Base-by-base conservation (phyloP, 441 rosid genomes). In the Pelargonium fulgidum region DNA sequence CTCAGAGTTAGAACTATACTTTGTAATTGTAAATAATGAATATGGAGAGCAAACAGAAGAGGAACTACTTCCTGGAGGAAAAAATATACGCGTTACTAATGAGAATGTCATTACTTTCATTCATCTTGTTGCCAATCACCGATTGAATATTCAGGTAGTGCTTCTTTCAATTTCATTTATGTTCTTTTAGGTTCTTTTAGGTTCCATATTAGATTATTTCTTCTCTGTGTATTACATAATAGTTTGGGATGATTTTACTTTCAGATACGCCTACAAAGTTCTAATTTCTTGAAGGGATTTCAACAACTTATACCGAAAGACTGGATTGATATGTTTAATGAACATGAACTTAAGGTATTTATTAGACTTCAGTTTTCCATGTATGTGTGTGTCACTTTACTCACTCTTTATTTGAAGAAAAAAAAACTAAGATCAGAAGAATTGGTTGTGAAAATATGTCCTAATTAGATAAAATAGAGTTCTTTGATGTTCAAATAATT, bases 271-370 rank as follows among this genome's bases (percentile, higher is more conserved):
- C 98, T 86, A 36, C 99, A 94, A 80, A 90, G 99, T 83, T 76
- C 87, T 79, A 88, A 94, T 85, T 92, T 94, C 78, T 73, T 90
- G 80, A 87, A 89, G 81, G 99, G 99, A 41, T 90, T 94, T 86
- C 90, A 94, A 84, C 98, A 89, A 84, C 98, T 94, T 77, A 85
- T 92, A 73, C 91, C 86, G 73, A 94, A 82, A 82, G 94, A 86
- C 70, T 94, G 98, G 97, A 90, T 94, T 65, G 96, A 87, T 73
- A 92, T 94, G 99, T 92, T 94, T 71, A 89, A 94, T 67, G 99
- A 94, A 79, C 97, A 94, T 80, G 99, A 94, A 82, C 87, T 92
- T 77, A 97, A 92, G 99, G 99, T 94, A 78, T 50, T 61, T 26
- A 24, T 61, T 26, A 14, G 10, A 58, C 42, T 39, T 39, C 42